Base-by-base conservation (phyloP, 352 stramenopile genomes). In the Albugo laibachii region DNA sequence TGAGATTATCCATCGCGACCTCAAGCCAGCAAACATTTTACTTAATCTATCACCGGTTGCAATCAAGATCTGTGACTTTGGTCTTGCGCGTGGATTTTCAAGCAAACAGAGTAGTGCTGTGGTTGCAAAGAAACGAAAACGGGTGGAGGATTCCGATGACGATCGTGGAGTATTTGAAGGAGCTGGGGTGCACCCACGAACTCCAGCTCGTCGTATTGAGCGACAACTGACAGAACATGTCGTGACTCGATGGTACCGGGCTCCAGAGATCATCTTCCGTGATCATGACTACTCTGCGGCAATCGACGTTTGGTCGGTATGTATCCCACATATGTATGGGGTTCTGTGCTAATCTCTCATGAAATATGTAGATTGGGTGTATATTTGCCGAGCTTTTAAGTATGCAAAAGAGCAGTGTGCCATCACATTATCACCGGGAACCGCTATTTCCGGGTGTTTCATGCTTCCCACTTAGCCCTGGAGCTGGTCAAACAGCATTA, bases 331-430 rank as follows among this genome's bases (percentile, higher is more conserved):
- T 2, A 18, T 2, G 19, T 48, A 24, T 24, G 19, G 43, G 19
- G 44, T 8, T 24, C 3, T 21, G 19, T 24, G 41, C 3, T 47
- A 10, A 10, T 24, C 47, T 48, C 15, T 24, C 2, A 19, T 8
- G 3, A 31, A 10, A 8, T 10, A 31, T 31, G 24, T 34, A 92
- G 70, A 62, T 97, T n/a, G 91, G 91, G 18, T 96, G 91, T 49
- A 97, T 96, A 57, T 93, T 97, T 65, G 87, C 80, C 0, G 91
- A 96, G 63, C 67, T 97, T 27, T 51, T 97, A 42, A 95, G 82
- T 53, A 97, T 97, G 92, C 87, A 97, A 61, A 92, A 97, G 69
- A 94, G 76, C 50, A 96, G 80, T 57, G 82, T 96, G 43, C 79
- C 85, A 44, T 93, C 78, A 40, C 93, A 97, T 59, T 89, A 96